phyloP scores from a whole-genome alignment of 257 asterid species.

The Solanum boliviense region DNA sequence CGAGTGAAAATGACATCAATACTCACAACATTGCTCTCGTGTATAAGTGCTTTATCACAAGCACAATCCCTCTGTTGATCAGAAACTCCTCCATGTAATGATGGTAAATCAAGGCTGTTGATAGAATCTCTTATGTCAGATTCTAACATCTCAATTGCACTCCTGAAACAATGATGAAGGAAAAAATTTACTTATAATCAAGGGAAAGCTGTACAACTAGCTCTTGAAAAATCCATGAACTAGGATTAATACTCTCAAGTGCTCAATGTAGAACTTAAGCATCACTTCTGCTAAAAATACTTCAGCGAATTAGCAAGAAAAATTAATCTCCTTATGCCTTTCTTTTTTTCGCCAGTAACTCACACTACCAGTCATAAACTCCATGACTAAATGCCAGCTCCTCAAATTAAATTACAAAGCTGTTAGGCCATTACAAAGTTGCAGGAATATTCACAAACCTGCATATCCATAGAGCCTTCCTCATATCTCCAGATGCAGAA shows the following conservation, averaged over 20 bases:
- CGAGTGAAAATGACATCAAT: neutral
- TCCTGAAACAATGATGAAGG: conserved; percentile 34
- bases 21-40: conserved; percentile 37
- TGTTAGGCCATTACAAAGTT: neutral
- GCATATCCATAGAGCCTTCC: conserved; percentile 91
- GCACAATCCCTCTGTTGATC: conserved; percentile 31
- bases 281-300: neutral
- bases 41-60: conserved; percentile 17
- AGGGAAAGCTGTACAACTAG: neutral
- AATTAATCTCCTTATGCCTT: neutral
- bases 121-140: conserved; percentile 45
- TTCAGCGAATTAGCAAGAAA: neutral
- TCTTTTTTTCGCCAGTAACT: neutral
- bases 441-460: conserved; percentile 38
- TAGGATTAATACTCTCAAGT: neutral
- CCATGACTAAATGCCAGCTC: neutral
- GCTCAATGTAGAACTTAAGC: neutral
- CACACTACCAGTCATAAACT: neutral
- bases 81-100: conserved; percentile 11
- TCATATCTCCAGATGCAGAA: conserved; percentile 94
- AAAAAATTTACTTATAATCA: neutral
- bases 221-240: neutral
- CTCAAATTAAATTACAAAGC: neutral
- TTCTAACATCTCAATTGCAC: conserved; percentile 80
- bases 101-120: conserved; percentile 16